Conservation (phyloP, 495 filamentous ascomycete species). For the Viridothelium virens region DNA sequence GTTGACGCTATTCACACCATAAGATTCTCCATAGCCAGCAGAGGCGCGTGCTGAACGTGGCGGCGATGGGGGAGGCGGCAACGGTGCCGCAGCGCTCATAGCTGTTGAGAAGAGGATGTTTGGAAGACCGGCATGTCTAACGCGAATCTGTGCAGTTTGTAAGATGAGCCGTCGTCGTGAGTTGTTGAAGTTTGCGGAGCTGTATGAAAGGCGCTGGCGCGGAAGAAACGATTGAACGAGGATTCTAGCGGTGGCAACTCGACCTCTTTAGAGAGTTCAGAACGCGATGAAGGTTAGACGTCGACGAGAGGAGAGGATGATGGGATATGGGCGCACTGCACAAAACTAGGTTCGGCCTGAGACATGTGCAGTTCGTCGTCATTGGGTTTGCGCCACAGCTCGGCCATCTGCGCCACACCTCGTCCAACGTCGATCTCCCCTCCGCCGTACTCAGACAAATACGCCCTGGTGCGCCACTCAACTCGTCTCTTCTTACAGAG, state of each 20-base stretch:
- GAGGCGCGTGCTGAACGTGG: conserved; percentile 14
- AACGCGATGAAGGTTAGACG: background rate
- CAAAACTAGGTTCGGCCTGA: background rate
- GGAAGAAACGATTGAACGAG: too few relatives aligned
- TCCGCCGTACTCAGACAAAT: background rate
- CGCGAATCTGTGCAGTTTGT: background rate
- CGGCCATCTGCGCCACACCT: background rate
- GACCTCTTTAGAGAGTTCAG: too few relatives aligned
- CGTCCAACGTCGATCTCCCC: background rate
- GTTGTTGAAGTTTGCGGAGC: too few relatives aligned
- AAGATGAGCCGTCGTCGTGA: background rate
- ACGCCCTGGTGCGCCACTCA: background rate
- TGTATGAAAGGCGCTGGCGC: too few relatives aligned
- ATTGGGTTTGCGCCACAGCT: background rate
- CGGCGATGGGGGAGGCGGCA: conserved; percentile 16
- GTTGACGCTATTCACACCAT: background rate
- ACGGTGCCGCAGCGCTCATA: conserved; percentile 24
- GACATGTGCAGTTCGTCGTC: conserved; percentile 1
- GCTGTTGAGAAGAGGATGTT: conserved; percentile 3
- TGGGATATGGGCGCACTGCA: background rate
- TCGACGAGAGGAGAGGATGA: background rate
- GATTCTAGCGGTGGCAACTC: too few relatives aligned
- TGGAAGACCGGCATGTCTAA: conserved; percentile 1
- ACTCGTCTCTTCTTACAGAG: background rate
- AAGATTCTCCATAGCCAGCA: background rate